A percentile compares a stretch with the other conserved stretches of the same genome.
Evolutionary conservation across 2,329 filamentous ascomycete genomes (phyloP).

Genomic region (Juglanconis sp.): DNA sequence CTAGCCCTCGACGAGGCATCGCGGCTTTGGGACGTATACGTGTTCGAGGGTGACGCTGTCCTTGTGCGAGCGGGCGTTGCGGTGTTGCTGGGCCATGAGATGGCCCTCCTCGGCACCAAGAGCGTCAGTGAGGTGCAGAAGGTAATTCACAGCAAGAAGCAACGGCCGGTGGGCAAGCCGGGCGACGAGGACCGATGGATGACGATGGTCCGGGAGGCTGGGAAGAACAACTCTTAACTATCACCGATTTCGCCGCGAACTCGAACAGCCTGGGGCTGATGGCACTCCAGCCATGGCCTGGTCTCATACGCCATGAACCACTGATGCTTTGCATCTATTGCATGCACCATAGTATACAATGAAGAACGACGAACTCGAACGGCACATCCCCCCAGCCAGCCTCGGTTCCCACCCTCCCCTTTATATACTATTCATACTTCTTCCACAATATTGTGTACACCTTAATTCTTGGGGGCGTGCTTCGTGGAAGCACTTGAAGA

Average conservation of each 20-base stretch:
- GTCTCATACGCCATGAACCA: background rate
- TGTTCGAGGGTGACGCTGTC: slow-evolving; percentile 75
- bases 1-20: slow-evolving; percentile 68
- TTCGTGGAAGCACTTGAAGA: slow-evolving; percentile 1
- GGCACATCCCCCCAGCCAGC: no score
- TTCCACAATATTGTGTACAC: slow-evolving; percentile 17
- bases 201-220: slow-evolving; percentile 35
- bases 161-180: slow-evolving; percentile 35
- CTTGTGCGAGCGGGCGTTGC: slow-evolving; percentile 70
- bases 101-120: slow-evolving; percentile 46
- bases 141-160: slow-evolving; percentile 33
- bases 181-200: slow-evolving; percentile 51
- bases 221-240: slow-evolving; percentile 26
- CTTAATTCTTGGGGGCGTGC: slow-evolving; percentile 10
- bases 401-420: no score
- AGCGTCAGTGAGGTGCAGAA: slow-evolving; percentile 41
- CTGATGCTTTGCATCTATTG: no score
- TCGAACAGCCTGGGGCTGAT: slow-evolving; percentile 9
- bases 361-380: no score
- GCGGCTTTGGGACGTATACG: slow-evolving; percentile 76
- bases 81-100: slow-evolving; percentile 54
- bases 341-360: no score
- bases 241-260: slow-evolving; percentile 9
- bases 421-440: slow-evolving; percentile 5
- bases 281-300: background rate